Evolutionary conservation across 352 stramenopile species (phyloP), one percentile per base, ranked within the genome.

Genomic region (Globisporangium okanoganense): DNA sequence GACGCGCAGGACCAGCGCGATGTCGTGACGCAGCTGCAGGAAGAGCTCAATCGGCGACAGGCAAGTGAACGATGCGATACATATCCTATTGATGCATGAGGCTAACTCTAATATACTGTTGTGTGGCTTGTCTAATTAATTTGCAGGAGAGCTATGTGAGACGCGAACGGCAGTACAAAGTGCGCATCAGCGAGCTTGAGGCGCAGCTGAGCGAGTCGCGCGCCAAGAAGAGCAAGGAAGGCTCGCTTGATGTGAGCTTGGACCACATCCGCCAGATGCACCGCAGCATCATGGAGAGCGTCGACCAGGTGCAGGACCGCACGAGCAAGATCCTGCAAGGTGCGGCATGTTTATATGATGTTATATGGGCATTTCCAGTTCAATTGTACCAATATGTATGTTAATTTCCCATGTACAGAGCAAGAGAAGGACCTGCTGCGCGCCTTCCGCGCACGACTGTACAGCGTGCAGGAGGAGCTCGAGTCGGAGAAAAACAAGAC

Each of bases 401-500:
- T 5, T 5, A 7, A 18, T 6, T 36, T 6, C 6, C 29, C 13
- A 59, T 45, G 6, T 6, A 33, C 25, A 73, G 90, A 97, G 61
- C 88, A 97, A 66, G 91, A 97, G 59, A 93, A 91, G 43, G 91
- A 98, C 72, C 61, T 98, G 27, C 69, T 97, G 27, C 73, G 85
- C 31, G 87, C 90, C 33, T 98, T 97, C 63, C 79, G 88, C 48
- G 89, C 88, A n/a, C 67, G 90, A 33, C 74, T 98, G 31, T 97
- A 97, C 65, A 95, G 94, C 60, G 90, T 97, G 5, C 88, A 98
- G 57, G 89, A 92, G 51, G 92, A 98, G 62, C 78, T 98, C 35
- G 92, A 97, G 71, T 92, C 86, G 47, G 87, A 97, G 66, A 96
- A 97, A 60, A 88, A 83, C 66, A 96, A 95, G 56, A 96, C 87